phyloP scores from a whole-genome alignment of 2,329 filamentous ascomycete species.

The Ophiocordyceps camponoti-leonardi region DNA sequence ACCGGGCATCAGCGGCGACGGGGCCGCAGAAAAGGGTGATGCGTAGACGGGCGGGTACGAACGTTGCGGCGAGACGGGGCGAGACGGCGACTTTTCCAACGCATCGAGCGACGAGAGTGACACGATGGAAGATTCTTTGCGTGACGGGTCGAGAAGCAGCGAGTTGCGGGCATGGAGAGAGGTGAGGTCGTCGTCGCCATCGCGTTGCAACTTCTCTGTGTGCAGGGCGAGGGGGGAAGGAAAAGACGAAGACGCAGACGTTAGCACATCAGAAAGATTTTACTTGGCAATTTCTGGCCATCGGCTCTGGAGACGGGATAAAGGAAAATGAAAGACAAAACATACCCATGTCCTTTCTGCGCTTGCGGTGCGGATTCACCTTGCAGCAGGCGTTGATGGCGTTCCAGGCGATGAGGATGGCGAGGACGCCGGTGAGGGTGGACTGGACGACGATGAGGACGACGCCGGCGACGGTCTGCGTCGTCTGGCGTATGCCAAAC shows the following conservation, averaged over 20 bases:
- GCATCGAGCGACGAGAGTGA: slow-evolving; percentile 19
- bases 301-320: no score
- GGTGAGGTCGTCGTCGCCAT: slow-evolving; percentile 66
- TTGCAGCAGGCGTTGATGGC: slow-evolving; percentile 68
- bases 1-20: slow-evolving; percentile 10
- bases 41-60: no score
- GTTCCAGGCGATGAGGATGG: slow-evolving; percentile 78
- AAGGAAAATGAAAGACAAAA: no score
- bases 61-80: neutral
- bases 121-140: slow-evolving; percentile 14
- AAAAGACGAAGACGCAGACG: neutral
- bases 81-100: slow-evolving; percentile 15
- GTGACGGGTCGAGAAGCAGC: slow-evolving; percentile 48
- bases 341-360: slow-evolving; percentile 80
- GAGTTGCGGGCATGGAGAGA: slow-evolving; percentile 78
- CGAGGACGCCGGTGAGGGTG: slow-evolving; percentile 62
- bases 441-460: slow-evolving; percentile 86
- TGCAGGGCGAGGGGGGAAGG: neutral
- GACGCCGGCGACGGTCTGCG: slow-evolving; percentile 86
- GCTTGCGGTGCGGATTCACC: slow-evolving; percentile 78
- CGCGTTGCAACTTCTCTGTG: slow-evolving; percentile 57
- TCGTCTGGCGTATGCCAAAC: slow-evolving; percentile 75
- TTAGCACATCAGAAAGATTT: no score
- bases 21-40: slow-evolving; percentile 4
- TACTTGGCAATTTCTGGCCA: no score